Evolutionary conservation across 169 alveolate genomes (phyloP).

Genomic region (Cryptosporidium ryanae): DNA sequence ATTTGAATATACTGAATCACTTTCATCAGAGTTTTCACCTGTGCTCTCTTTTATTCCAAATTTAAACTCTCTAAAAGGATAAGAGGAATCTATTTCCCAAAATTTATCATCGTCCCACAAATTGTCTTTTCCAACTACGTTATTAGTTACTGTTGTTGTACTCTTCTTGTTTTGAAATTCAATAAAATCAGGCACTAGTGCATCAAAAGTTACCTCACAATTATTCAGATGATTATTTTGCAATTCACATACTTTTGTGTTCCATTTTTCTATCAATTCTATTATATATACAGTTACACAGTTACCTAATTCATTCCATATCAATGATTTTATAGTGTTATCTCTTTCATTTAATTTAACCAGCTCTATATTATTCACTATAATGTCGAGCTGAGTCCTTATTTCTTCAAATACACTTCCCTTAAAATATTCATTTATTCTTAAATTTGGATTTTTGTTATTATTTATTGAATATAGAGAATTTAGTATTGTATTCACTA

Average conservation of each 20-base stretch:
- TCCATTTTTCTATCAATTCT: constrained; percentile 60
- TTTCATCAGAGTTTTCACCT: not conserved
- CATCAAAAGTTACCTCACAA: constrained; percentile 40
- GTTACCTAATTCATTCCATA: constrained; percentile 55
- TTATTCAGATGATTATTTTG: constrained; percentile 44
- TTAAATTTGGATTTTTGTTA: not conserved
- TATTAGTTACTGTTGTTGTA: not conserved
- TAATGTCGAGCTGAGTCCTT: constrained; percentile 10
- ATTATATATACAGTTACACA: constrained; percentile 25
- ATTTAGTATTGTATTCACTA: constrained; percentile 41
- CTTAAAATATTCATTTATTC: not conserved
- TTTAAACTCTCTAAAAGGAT: constrained; percentile 48
- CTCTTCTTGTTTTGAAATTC: not conserved
- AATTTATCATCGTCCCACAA: constrained; percentile 51
- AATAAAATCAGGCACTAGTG: constrained; percentile 4
- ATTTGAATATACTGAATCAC: constrained; percentile 7
- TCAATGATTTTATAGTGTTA: not conserved
- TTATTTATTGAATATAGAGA: constrained; percentile 32
- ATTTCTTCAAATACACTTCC: constrained; percentile 47
- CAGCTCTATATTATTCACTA: constrained; percentile 19
- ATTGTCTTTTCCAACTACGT: constrained; percentile 8
- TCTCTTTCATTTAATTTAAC: constrained; percentile 10
- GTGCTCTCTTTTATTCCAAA: constrained; percentile 20
- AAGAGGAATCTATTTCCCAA: constrained; percentile 48
- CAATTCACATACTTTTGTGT: constrained; percentile 28